Percentiles rank a stretch among this genome's conserved stretches.
Evolutionary conservation across 352 stramenopile genomes (phyloP).

Genomic region (Peronospora destructor): DNA sequence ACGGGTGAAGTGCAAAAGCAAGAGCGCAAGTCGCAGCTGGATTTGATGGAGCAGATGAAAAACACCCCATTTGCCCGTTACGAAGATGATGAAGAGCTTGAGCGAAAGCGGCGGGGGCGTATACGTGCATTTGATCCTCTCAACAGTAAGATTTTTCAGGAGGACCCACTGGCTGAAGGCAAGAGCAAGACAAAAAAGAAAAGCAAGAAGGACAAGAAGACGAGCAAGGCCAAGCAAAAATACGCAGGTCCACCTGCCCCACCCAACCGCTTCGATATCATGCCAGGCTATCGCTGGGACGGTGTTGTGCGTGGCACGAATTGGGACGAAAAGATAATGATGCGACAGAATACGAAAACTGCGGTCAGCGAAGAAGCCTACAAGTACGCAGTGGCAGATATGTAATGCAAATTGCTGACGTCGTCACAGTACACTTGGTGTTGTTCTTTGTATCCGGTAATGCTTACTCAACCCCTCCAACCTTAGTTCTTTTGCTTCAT

Average conservation of each 20-base stretch:
- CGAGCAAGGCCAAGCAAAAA: conserved; percentile 39
- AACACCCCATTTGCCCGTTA: conserved; percentile 54
- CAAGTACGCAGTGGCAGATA: conserved; percentile 74
- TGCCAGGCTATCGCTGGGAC: conserved; percentile 97
- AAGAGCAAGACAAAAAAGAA: conserved; percentile 29
- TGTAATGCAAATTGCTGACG: conserved; percentile 32
- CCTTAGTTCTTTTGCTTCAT: too few species aligned
- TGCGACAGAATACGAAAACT: conserved; percentile 57
- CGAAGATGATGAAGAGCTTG: conserved; percentile 65
- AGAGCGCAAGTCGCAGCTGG: conserved; percentile 45
- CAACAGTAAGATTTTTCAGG: conserved; percentile 68
- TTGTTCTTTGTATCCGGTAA: too few species aligned
- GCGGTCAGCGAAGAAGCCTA: conserved; percentile 70
- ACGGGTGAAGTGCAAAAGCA: conserved; percentile 78
- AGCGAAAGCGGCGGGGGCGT: conserved; percentile 47
- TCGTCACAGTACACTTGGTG: too few species aligned
- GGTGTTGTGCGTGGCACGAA: conserved; percentile 93
- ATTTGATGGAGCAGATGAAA: conserved; percentile 64
- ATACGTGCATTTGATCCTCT: conserved; percentile 74
- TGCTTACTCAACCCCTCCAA: too few species aligned
- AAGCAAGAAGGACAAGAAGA: conserved; percentile 41
- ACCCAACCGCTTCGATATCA: conserved; percentile 85
- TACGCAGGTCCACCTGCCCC: conserved; percentile 68
- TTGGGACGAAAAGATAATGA: conserved; percentile 92
- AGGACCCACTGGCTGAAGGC: conserved; percentile 37